Evolutionary conservation across 345 rosid species (phyloP), one percentile per base, ranked within the genome.

Genomic region (Linum lewisii): DNA sequence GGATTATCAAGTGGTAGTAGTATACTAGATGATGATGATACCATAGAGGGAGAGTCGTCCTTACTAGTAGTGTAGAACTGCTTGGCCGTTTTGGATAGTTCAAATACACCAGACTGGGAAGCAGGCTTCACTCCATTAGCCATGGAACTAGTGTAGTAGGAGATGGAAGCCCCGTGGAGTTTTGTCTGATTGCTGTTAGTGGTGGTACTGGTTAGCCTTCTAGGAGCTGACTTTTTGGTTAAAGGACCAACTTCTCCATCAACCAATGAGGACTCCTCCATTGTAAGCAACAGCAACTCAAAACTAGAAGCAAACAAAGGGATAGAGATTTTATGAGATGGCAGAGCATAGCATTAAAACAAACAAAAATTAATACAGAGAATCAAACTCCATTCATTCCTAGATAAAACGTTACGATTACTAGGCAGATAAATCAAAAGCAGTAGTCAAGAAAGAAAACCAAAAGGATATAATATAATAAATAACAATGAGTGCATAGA

Each of bases 21-120:
- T n/a, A n/a, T n/a, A n/a, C n/a, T n/a, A n/a, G n/a, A n/a, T n/a
- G n/a, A n/a, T n/a, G 44, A n/a, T 0, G 61, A 54, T 34, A 65
- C 70, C 51, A 51, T 54, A 8, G 50, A 52, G 54, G 55, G 62
- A 18, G 65, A 24, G 24, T 65, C 26, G 19, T 72, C 83, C 66
- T 61, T 72, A 21, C 22, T 59, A 5, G 29, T 62, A 61, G 51
- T 59, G 49, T 62, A 72, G 42, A 65, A 72, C 50, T 68, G 65
- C 63, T 74, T 71, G 2, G 69, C 80, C 61, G 61, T 64, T 20
- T 53, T 42, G 13, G 67, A 77, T 36, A 59, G 59, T 58, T 81
- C 81, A 16, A 11, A 11, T 11, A 7, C 15, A 11, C 47, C 47
- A 1, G 15, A 16, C 2, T 42, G 16, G 18, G 47, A 42, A 42